phyloP scores from a whole-genome alignment of 2,329 filamentous ascomycete genomes.

The Ilyonectria destructans region DNA sequence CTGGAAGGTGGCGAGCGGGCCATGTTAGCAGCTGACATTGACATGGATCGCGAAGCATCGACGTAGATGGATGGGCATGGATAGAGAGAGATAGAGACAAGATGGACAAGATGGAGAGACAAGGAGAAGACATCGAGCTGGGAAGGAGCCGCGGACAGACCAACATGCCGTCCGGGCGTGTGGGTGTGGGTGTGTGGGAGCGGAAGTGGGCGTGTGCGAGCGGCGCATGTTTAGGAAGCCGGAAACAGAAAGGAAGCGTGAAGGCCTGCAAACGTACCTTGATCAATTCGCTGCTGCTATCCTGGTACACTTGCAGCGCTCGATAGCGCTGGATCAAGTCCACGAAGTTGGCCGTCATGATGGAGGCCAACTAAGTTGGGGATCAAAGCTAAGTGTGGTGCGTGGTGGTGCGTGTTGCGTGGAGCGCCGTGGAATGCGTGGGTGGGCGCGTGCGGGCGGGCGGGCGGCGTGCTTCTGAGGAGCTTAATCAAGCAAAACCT shows the following conservation, averaged over 20 bases:
- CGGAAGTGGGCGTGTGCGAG: not conserved
- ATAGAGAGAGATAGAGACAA: not conserved
- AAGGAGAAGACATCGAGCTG: not conserved
- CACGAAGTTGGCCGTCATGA: constrained; percentile 54
- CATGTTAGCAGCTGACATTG: constrained; percentile 23
- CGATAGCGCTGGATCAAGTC: constrained; percentile 67
- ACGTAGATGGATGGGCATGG: not conserved
- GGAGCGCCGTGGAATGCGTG: not conserved
- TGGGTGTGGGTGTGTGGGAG: not conserved
- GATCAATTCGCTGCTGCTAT: constrained; percentile 62
- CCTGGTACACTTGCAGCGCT: constrained; percentile 59
- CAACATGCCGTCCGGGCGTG: not conserved
- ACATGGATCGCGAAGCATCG: not conserved
- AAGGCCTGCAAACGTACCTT: constrained; percentile 57
- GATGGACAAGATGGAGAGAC: not conserved
- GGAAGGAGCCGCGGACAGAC: not conserved
- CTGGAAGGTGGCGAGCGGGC: constrained; percentile 36
- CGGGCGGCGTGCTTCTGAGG: not conserved
- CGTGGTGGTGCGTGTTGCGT: not conserved
- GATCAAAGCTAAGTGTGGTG: constrained; percentile 1
- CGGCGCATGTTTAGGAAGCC: constrained; percentile 1
- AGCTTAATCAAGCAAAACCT: not conserved
- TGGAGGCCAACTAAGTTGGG: constrained; percentile 28
- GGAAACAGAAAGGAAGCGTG: constrained; percentile 6
- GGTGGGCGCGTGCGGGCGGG: too few species aligned